phyloP scores from a whole-genome alignment of 2,329 filamentous ascomycete genomes.

The Arthrocladium fulminans region DNA sequence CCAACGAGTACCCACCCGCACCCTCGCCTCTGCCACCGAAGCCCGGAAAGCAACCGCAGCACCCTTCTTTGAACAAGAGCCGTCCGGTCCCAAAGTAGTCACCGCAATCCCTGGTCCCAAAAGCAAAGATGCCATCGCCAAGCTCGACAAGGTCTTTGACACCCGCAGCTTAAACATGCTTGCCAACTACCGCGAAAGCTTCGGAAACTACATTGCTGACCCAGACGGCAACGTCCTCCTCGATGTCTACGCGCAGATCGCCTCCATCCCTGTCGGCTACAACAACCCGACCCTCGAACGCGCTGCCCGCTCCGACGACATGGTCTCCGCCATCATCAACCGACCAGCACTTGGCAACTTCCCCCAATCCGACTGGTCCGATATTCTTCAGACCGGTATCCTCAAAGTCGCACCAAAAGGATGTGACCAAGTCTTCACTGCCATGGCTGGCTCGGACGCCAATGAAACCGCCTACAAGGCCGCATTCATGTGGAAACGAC shows the following conservation, averaged over 20 bases:
- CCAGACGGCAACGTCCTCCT: conserved; percentile 44
- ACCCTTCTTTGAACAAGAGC: conserved; percentile 52
- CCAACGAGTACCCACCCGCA: not conserved
- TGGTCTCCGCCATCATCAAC: conserved; percentile 75
- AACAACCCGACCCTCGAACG: conserved; percentile 70
- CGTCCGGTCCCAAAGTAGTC: conserved; percentile 44
- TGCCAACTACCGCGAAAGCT: conserved; percentile 62
- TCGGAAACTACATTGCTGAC: conserved; percentile 64
- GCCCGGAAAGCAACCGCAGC: conserved; percentile 21
- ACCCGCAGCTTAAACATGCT: conserved; percentile 79
- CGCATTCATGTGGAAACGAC: conserved; percentile 85
- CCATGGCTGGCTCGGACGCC: conserved; percentile 79
- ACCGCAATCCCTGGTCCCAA: conserved; percentile 66
- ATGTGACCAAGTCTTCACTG: conserved; percentile 81
- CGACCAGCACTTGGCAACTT: conserved; percentile 66
- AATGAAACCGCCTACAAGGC: conserved; percentile 95
- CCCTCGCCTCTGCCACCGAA: conserved; percentile 13
- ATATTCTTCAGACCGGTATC: conserved; percentile 69
- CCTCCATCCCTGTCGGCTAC: conserved; percentile 84
- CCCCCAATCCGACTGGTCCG: conserved; percentile 73
- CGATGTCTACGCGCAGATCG: conserved; percentile 66
- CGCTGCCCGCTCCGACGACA: conserved; percentile 64
- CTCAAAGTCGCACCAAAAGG: conserved; percentile 76
- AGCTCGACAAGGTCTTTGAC: conserved; percentile 73
- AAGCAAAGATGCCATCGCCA: conserved; percentile 58